These are phyloP conservation scores for Posidonia australis DNA, from an alignment of 106 monocot genomes.

Conservation along the genomic window DNA sequence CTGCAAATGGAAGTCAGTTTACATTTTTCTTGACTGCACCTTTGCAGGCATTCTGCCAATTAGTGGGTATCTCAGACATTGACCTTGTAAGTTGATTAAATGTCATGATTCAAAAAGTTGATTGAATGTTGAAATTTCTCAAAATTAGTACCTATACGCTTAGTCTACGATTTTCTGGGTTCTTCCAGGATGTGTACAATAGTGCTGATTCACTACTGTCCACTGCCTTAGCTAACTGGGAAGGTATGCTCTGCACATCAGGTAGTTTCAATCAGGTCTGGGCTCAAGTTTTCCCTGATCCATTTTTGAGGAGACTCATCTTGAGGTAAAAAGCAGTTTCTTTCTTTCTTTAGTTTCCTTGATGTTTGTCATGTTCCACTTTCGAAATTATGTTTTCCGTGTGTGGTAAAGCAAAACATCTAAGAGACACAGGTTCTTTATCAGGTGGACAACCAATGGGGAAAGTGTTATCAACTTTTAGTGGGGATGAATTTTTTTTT, in stretches of 20 bases:
- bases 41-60: conserved; percentile 68
- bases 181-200: conserved; percentile 42
- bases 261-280: conserved; percentile 55
- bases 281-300: conserved; percentile 75
- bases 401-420: too few relatives aligned
- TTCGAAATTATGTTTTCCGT: not conserved
- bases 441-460: too few relatives aligned
- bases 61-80: conserved; percentile 53
- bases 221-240: conserved; percentile 77
- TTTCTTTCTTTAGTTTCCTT: not conserved
- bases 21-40: conserved; percentile 90
- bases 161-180: conserved; percentile 12
- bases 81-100: conserved; percentile 34
- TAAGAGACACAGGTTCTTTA: too few relatives aligned
- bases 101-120: not conserved
- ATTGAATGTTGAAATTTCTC: conserved; percentile 1
- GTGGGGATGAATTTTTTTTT: too few relatives aligned
- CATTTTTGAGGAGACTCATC: conserved; percentile 79
- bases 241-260: conserved; percentile 67
- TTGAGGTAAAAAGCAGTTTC: conserved; percentile 42
- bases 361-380: not conserved
- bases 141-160: not conserved
- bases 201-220: conserved; percentile 49
- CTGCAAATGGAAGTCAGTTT: conserved; percentile 62
- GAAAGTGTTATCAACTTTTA: too few relatives aligned